phyloP scores from a whole-genome alignment of 345 rosid genomes.

The Arabis alpina region DNA sequence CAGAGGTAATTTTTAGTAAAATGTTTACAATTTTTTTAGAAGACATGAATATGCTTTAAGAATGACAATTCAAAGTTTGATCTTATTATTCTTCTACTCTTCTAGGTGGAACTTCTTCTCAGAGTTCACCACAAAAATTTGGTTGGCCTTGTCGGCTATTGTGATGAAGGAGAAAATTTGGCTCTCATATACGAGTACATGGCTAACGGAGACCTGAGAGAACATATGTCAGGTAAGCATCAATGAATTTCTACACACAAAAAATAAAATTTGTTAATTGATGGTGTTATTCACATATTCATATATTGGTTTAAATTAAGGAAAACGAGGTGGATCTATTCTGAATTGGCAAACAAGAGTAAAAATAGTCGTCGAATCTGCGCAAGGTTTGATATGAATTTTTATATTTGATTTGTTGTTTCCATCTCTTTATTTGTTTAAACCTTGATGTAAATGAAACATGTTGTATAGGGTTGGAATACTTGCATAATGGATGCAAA shows the following conservation, averaged over 20 bases:
- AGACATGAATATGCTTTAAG: neutral
- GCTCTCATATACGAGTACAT: conserved; percentile 57
- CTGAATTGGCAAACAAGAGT: conserved; percentile 55
- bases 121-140: conserved; percentile 55
- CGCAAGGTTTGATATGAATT: conserved; percentile 46
- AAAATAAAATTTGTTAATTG: neutral
- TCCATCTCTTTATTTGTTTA: neutral
- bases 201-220: conserved; percentile 44
- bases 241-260: neutral
- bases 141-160: conserved; percentile 49
- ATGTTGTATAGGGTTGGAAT: conserved; percentile 48
- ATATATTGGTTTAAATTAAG: conserved; percentile 19
- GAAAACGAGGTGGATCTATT: conserved; percentile 31
- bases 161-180: conserved; percentile 46
- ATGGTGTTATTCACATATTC: neutral
- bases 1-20: conserved; percentile 44
- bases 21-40: neutral
- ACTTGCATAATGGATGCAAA: conserved; percentile 56
- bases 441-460: neutral
- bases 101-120: conserved; percentile 49
- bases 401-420: neutral
- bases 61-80: neutral
- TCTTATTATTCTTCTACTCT: neutral
- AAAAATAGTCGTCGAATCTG: conserved; percentile 54
- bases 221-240: conserved; percentile 41